phyloP scores from a whole-genome alignment of 1,284 basidiomycete genomes.

The Uromyces viciae-fabae region DNA sequence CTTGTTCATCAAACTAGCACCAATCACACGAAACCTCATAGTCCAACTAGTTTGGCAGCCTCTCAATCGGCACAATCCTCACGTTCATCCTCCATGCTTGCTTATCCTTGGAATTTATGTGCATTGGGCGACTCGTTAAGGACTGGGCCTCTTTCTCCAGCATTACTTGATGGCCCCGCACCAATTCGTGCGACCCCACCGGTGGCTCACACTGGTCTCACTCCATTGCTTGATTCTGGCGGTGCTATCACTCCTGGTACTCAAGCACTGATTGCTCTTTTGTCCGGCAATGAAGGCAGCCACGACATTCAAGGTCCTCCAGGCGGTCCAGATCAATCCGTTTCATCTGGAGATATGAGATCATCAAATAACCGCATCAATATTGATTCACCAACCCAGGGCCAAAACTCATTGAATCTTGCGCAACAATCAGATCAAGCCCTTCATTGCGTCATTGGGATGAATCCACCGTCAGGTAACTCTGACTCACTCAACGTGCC shows the following conservation, averaged over 20 bases:
- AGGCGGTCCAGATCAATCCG: not conserved
- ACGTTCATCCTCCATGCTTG: conserved; percentile 5
- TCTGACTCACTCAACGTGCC: not conserved
- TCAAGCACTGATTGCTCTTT: conserved; percentile 24
- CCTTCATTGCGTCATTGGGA: not conserved
- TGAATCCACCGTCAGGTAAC: not conserved
- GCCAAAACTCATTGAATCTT: not conserved
- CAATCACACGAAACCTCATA: conserved; percentile 17
- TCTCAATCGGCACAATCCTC: conserved; percentile 26
- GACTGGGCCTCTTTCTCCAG: conserved; percentile 84
- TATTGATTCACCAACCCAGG: not conserved
- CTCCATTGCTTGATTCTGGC: conserved; percentile 1
- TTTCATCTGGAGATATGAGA: not conserved
- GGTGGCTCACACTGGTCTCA: conserved; percentile 30
- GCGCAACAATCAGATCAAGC: not conserved
- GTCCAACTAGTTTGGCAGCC: not conserved
- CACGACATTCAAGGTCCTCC: too few relatives aligned
- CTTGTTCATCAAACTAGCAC: conserved; percentile 7
- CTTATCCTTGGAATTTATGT: conserved; percentile 25
- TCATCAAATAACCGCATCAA: not conserved
- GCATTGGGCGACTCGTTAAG: conserved; percentile 67
- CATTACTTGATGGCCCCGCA: conserved; percentile 84
- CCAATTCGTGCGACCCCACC: conserved; percentile 52
- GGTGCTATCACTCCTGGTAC: conserved; percentile 55
- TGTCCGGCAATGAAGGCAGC: conserved; percentile 7